Base-by-base conservation (phyloP, 2,329 filamentous ascomycete genomes). In the Fusarium sarcochroum region DNA sequence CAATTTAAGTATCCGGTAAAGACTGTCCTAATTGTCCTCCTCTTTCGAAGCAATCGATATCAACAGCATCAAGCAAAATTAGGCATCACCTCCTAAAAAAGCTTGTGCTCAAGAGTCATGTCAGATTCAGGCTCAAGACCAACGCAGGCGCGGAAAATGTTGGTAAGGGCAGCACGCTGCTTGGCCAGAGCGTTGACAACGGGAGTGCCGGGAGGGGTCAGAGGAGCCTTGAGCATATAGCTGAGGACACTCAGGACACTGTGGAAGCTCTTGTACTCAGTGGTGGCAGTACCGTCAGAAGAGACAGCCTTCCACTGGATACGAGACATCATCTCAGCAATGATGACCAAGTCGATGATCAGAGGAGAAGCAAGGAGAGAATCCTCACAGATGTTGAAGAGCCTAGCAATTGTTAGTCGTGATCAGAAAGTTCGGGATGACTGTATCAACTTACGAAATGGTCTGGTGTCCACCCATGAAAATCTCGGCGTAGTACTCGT, bases 381-480 rank as follows among this genome's bases (percentile, higher is more conserved):
- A 83, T 99, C 96, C 84, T 99, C 96, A 85, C 96, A 99, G 75
- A 98, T 94, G 81, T 99, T 99, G 90, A 97, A 98, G 80, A 99
- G 87, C 76, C 91, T 95, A 75, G 23, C 37, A n/a, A 35, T 20
- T 23, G 60, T 77, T 63, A 77, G 66, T 44, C n/a, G 7, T 11
- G 14, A 6, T 20, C 46, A 38, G 17, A 5, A 9, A 11, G 14
- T 34, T 21, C 13, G 40, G 20, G 20, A 40, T 5, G 8, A 21
- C 13, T 23, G 23, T 10, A 30, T 37, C 17, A 35, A 82, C 87
- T 85, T 80, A 89, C 85, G 89, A 91, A 79, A 99, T 99, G 75
- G 94, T 98, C 86, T 99, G 96, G 84, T 98, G 96, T 41, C 96
- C 96, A 72, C 96, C 96, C 83, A 98, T 88, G 88, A 99, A 99